Evolutionary conservation across 176 grass and related monocot genomes (phyloP).

Genomic region (barley (Hordeum vulgare)): MorexV3_pseudomolecules_assembly NC_058523.1:337092879-337093378

Average conservation of each 20-base stretch:
- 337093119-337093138: background rate
- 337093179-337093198: background rate
- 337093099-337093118: background rate
- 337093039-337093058: too few species aligned
- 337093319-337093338: conserved; percentile 67
- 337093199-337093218: background rate
- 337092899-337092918: too few species aligned
- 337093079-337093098: background rate
- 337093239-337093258: background rate
- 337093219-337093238: background rate
- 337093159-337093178: background rate
- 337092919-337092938: too few species aligned
- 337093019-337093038: too few species aligned
- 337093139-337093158: background rate
- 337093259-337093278: background rate
- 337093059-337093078: too few species aligned
- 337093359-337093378: conserved; percentile 79
- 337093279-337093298: background rate
- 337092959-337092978: too few species aligned
- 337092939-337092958: too few species aligned
- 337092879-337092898: too few species aligned
- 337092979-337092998: too few species aligned
- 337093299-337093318: conserved; percentile 33
- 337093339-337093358: conserved; percentile 63
- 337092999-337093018: too few species aligned